A percentile compares a stretch with the other conserved stretches of the same genome.
These are phyloP conservation scores for Gossypium australe DNA, from an alignment of 345 rosid genomes.

Conservation along the genomic window DNA sequence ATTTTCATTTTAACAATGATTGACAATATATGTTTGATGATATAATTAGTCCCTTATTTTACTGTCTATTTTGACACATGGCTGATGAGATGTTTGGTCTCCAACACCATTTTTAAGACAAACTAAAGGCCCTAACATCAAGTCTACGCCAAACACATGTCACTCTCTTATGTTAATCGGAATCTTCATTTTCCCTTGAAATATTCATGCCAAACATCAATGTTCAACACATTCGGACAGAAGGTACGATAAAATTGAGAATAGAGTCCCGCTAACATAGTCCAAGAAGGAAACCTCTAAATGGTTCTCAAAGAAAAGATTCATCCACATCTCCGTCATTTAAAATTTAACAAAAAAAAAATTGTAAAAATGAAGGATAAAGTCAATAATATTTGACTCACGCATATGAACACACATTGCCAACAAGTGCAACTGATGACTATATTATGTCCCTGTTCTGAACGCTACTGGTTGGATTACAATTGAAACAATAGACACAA, in stretches of 20 bases:
- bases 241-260: too few relatives aligned
- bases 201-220: too few relatives aligned
- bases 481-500: slow-evolving; percentile 14
- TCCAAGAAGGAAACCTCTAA: not conserved
- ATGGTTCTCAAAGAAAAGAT: not conserved
- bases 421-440: not conserved
- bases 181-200: too few relatives aligned
- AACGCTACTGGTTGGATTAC: slow-evolving; percentile 13
- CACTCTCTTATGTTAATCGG: too few relatives aligned
- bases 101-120: slow-evolving; percentile 14
- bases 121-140: slow-evolving; percentile 1
- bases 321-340: too few relatives aligned
- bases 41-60: not conserved
- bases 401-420: not conserved
- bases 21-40: not conserved
- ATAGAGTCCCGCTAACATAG: not conserved
- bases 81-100: slow-evolving; percentile 18
- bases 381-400: not conserved
- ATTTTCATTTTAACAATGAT: not conserved
- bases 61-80: not conserved
- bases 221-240: too few relatives aligned
- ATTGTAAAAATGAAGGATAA: too few relatives aligned
- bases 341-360: too few relatives aligned
- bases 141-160: slow-evolving; percentile 3
- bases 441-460: not conserved